Evolutionary conservation across 768 basidiomycete genomes (phyloP).

Genomic region (Pholiota conissans): DNA sequence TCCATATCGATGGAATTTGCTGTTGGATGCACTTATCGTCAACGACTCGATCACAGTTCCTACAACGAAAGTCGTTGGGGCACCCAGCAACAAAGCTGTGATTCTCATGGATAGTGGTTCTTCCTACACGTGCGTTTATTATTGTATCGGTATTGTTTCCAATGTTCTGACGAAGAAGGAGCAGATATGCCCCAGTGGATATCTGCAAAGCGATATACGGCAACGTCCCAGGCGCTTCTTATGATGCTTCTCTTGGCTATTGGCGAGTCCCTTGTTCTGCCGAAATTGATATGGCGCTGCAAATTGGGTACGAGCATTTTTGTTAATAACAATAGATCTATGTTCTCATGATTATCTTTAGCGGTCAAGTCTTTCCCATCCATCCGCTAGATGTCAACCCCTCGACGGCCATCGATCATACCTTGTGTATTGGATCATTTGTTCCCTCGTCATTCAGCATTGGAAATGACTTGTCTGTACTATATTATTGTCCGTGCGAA

Average conservation of each 20-base stretch:
- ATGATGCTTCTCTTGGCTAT: conserved; percentile 48
- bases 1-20: conserved; percentile 75
- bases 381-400: conserved; percentile 79
- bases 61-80: conserved; percentile 52
- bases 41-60: conserved; percentile 52
- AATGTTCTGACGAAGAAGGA: conserved; percentile 7
- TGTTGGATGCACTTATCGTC: conserved; percentile 72
- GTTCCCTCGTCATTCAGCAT: conserved; percentile 60
- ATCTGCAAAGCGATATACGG: conserved; percentile 73
- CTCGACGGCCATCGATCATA: conserved; percentile 39
- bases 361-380: conserved; percentile 73
- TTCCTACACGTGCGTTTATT: conserved; percentile 64
- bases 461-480: conserved; percentile 67
- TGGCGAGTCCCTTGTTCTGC: conserved; percentile 75
- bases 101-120: conserved; percentile 80
- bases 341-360: conserved; percentile 25
- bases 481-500: background rate
- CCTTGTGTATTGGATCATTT: conserved; percentile 73
- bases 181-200: conserved; percentile 67
- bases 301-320: conserved; percentile 58
- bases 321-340: background rate
- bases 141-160: background rate
- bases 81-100: conserved; percentile 71
- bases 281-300: conserved; percentile 79
- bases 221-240: conserved; percentile 60